Evolutionary conservation across 1,139 yeast genomes (phyloP).

Genomic region (Candida neerlandica): DNA sequence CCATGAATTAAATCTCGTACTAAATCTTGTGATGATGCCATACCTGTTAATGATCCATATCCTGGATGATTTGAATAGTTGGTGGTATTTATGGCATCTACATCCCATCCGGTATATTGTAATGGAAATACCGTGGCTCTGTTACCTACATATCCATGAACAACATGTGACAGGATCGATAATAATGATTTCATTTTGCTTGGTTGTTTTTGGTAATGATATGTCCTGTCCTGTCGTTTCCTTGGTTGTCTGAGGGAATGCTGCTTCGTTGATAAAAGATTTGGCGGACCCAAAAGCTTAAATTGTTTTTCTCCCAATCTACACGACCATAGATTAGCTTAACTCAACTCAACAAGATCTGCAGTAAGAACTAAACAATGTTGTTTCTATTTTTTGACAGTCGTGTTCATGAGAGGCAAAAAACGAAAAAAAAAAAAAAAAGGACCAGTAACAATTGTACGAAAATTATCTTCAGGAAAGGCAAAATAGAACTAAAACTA

Average conservation of each 20-base stretch:
- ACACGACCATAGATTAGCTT: background rate
- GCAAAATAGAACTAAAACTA: background rate
- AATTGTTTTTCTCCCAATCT: no score
- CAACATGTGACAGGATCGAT: constrained; percentile 47
- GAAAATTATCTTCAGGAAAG: background rate
- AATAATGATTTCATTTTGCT: constrained; percentile 25
- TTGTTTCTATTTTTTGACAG: background rate
- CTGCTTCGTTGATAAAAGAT: no score
- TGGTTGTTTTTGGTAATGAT: background rate
- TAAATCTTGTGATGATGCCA: constrained; percentile 19
- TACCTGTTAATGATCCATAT: constrained; percentile 42
- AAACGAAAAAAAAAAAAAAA: background rate
- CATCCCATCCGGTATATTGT: constrained; percentile 49
- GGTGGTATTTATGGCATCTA: constrained; percentile 45
- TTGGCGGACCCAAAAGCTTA: no score
- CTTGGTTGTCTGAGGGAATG: background rate
- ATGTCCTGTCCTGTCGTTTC: no score
- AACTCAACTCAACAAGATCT: background rate
- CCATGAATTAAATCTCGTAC: constrained; percentile 27
- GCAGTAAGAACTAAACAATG: background rate
- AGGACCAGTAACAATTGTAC: background rate
- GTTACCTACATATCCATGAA: constrained; percentile 51
- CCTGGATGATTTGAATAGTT: constrained; percentile 50
- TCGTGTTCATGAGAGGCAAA: constrained; percentile 4
- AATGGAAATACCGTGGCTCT: constrained; percentile 45